Conservation (phyloP, 2,329 filamentous ascomycete species). For the Colletotrichum sp. region DNA sequence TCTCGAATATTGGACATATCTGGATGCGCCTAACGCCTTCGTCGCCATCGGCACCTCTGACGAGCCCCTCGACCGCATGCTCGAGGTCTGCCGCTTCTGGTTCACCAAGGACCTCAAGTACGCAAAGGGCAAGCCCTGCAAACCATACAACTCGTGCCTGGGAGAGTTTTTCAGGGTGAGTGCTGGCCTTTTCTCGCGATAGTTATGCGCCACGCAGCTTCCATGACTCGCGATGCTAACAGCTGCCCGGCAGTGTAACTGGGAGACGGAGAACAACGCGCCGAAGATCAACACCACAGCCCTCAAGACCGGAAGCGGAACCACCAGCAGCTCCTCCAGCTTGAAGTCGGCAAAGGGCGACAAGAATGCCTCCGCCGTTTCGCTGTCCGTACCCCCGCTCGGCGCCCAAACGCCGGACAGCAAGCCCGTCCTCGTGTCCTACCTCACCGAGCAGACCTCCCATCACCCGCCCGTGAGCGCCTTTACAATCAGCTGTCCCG, state of each 20-base stretch:
- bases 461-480: slow-evolving; percentile 98
- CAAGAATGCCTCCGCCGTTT: slow-evolving; percentile 52
- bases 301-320: slow-evolving; percentile 40
- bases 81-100: slow-evolving; percentile 95
- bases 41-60: slow-evolving; percentile 84
- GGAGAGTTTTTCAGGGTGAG: slow-evolving; percentile 95
- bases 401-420: slow-evolving; percentile 46
- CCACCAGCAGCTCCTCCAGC: slow-evolving; percentile 51
- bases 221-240: neutral
- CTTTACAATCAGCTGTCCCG: slow-evolving; percentile 91
- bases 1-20: slow-evolving; percentile 98
- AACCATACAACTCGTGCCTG: slow-evolving; percentile 96
- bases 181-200: slow-evolving; percentile 18
- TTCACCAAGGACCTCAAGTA: slow-evolving; percentile 99
- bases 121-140: slow-evolving; percentile 97
- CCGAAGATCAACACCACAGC: slow-evolving; percentile 64
- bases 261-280: slow-evolving; percentile 85
- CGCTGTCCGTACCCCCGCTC: slow-evolving; percentile 57
- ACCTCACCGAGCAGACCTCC: slow-evolving; percentile 96
- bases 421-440: slow-evolving; percentile 79
- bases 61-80: slow-evolving; percentile 89
- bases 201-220: neutral
- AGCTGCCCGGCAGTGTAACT: slow-evolving; percentile 74
- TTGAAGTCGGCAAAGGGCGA: slow-evolving; percentile 48
- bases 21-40: slow-evolving; percentile 94